Evolutionary conservation across 768 basidiomycete genomes (phyloP), one percentile per base, ranked within the genome.

Genomic region (Amanita inopinata): DNA sequence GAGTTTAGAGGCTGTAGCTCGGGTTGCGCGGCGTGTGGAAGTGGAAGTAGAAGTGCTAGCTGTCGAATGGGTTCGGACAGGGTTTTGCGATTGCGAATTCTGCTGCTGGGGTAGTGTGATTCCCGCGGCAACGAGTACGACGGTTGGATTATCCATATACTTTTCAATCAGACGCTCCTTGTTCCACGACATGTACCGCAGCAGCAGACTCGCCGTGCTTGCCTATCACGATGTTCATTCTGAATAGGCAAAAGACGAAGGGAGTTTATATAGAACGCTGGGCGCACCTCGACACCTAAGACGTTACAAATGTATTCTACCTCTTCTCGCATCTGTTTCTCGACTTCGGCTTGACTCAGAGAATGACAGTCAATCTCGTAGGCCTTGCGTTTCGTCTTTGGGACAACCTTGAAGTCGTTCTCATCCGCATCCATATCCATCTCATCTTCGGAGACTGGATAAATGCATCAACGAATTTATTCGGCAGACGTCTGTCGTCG

Each of bases 101-200:
- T 43, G 38, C 0, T 54, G 51, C 51, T 53, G 24, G 5, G 75
- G 45, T 55, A 66, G 38, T 61, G 68, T 49, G 53, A 72, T 71
- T 3, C 94, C 96, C 1, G 93, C 90, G 5, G 76, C 74, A 19
- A 76, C 70, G 20, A 82, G 75, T 11, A 92, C 74, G 5, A 66
- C 63, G 14, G 78, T 69, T 0, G 88, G 76, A 46, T 90, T 86
- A 53, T 97, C 94, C 91, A 96, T 96, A 64, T 89, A 98, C 59
- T 88, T 85, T 65, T 98, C 94, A 51, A 91, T 89, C 15, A 99
- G 74, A 43, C 83, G 81, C 59, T 99, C 96, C 57, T 88, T 89
- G 70, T 98, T 98, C 96, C 96, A 99, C 43, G 73, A 69, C 69
- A 83, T 76, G 63, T 86, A 66, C 20, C 92, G 78, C 46, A 99